Conservation (phyloP, 2,329 filamentous ascomycete genomes). For the Ophiostoma populinum region DNA sequence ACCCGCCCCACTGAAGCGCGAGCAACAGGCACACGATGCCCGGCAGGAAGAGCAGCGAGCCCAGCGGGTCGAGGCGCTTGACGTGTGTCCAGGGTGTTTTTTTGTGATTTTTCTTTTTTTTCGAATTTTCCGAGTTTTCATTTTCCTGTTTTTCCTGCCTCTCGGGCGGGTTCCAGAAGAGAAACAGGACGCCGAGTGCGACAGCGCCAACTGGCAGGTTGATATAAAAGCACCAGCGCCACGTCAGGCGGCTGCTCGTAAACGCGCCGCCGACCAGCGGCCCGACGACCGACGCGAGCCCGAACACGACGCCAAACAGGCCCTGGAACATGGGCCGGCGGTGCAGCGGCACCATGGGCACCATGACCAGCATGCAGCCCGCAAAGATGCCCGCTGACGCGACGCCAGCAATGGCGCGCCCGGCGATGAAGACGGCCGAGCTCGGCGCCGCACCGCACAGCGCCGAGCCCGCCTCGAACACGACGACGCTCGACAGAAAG, state of each 20-base stretch:
- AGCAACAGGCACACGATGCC: constrained; percentile 25
- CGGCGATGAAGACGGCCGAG: constrained; percentile 23
- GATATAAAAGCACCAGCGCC: constrained; percentile 24
- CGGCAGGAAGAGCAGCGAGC: constrained; percentile 12
- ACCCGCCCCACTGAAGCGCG: constrained; percentile 26
- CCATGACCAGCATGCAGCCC: constrained; percentile 19
- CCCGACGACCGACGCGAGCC: constrained; percentile 19
- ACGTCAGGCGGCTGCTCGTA: constrained; percentile 17
- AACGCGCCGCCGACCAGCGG: constrained; percentile 23
- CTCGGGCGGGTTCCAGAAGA: constrained; percentile 15
- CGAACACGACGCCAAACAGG: constrained; percentile 20
- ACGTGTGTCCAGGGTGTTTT: too few relatives aligned
- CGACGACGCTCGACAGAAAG: constrained; percentile 17
- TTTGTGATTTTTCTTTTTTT: too few relatives aligned
- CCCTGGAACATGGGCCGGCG: constrained; percentile 20
- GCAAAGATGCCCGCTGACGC: constrained; percentile 23
- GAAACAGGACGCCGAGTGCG: constrained; percentile 14
- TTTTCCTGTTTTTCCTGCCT: too few relatives aligned
- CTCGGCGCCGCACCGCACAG: constrained; percentile 24
- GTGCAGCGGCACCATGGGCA: constrained; percentile 20
- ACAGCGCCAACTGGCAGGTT: constrained; percentile 23
- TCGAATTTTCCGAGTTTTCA: too few relatives aligned
- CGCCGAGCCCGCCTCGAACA: constrained; percentile 24
- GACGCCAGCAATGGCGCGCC: constrained; percentile 23
- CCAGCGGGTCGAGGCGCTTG: constrained; percentile 16